These are phyloP conservation scores for Carex sylvatica DNA, from an alignment of 202 grass and related monocot genomes.

Conservation along the genomic window DNA sequence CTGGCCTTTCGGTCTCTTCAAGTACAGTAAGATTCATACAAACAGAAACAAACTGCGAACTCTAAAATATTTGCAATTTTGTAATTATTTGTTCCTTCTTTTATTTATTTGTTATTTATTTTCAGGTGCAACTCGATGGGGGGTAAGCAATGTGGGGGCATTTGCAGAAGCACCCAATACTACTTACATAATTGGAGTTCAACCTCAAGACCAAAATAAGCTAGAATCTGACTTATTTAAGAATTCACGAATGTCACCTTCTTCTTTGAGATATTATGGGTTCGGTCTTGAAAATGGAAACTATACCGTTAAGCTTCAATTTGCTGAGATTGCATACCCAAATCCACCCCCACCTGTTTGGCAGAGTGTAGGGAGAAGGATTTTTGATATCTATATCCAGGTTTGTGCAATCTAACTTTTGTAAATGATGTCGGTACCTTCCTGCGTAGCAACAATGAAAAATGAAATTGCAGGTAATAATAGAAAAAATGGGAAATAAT, in stretches of 20 bases:
- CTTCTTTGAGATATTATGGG: constrained; percentile 53
- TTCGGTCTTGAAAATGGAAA: constrained; percentile 54
- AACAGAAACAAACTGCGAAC: background rate
- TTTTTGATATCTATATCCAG: constrained; percentile 63
- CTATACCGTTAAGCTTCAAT: constrained; percentile 44
- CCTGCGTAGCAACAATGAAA: background rate
- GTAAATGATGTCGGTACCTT: background rate
- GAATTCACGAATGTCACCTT: constrained; percentile 43
- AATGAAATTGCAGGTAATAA: background rate
- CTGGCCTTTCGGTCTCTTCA: background rate
- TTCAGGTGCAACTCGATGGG: constrained; percentile 49
- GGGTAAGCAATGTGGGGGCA: constrained; percentile 56
- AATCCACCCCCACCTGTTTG: constrained; percentile 26
- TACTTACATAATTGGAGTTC: constrained; percentile 16
- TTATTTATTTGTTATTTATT: background rate
- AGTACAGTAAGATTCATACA: background rate
- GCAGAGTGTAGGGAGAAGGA: constrained; percentile 40
- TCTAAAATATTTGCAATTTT: background rate
- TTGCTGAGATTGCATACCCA: constrained; percentile 35
- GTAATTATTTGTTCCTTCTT: background rate
- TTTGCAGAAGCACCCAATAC: background rate
- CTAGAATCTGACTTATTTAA: constrained; percentile 39
- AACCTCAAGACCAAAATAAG: constrained; percentile 29
- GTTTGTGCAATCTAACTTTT: constrained; percentile 18
- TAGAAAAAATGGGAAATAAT: background rate